Percentiles rank a stretch among this genome's conserved stretches.
These are phyloP conservation scores for Ophiostoma triangulosporum DNA, from an alignment of 2,329 filamentous ascomycete species.

Conservation along the genomic window DNA sequence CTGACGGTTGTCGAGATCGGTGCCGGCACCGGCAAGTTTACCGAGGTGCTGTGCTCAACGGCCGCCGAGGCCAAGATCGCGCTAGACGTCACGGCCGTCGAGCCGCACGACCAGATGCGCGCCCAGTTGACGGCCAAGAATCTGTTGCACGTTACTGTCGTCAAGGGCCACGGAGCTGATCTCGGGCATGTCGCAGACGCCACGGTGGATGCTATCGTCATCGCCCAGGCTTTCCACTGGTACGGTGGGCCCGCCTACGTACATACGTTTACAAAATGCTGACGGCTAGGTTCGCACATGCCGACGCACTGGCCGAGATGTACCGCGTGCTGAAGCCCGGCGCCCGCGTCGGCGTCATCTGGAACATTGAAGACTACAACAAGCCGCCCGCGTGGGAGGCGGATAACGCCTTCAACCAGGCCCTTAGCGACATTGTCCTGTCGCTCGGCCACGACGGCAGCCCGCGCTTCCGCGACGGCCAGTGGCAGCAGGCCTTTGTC, in stretches of 20 bases:
- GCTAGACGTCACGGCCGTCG: constrained; percentile 40
- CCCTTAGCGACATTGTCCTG: constrained; percentile 44
- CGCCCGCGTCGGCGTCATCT: constrained; percentile 51
- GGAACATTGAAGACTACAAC: constrained; percentile 66
- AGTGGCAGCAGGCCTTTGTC: constrained; percentile 53
- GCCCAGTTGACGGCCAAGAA: constrained; percentile 43
- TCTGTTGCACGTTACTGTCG: constrained; percentile 39
- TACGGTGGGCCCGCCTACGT: constrained; percentile 16
- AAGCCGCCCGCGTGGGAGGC: constrained; percentile 42
- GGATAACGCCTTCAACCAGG: constrained; percentile 46
- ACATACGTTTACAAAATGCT: background rate
- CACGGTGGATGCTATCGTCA: constrained; percentile 51
- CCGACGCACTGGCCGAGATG: constrained; percentile 49
- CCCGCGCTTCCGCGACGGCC: constrained; percentile 49
- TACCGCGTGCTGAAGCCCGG: constrained; percentile 48
- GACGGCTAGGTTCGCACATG: constrained; percentile 40
- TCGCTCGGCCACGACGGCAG: constrained; percentile 41
- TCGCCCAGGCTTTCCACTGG: constrained; percentile 53
- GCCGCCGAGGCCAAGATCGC: constrained; percentile 24
- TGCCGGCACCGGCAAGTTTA: constrained; percentile 23
- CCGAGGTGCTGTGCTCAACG: constrained; percentile 35
- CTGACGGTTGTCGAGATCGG: constrained; percentile 19
- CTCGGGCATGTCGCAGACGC: constrained; percentile 40
- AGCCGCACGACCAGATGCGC: constrained; percentile 53
- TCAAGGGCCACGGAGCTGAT: constrained; percentile 44